Conservation (phyloP, 2,329 filamentous ascomycete genomes). For the Stachybotrys chartarum region DNA sequence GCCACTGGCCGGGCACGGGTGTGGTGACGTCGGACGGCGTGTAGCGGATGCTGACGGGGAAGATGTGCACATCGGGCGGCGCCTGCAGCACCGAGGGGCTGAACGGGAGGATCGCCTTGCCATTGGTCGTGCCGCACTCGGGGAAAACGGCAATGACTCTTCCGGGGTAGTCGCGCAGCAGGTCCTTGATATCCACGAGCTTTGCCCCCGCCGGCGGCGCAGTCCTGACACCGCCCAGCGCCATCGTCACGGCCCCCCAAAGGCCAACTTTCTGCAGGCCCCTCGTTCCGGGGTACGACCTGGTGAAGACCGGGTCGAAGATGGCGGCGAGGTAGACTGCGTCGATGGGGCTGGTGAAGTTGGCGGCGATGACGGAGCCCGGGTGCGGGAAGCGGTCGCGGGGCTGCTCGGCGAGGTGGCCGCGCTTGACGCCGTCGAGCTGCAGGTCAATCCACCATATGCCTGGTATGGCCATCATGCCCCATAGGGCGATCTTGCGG, state of each 20-base stretch:
- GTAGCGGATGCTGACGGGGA: conserved; percentile 86
- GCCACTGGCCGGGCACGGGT: conserved; percentile 68
- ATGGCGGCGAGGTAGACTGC: conserved; percentile 90
- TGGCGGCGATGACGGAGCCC: conserved; percentile 78
- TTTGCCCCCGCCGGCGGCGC: conserved; percentile 35
- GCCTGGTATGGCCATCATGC: conserved; percentile 77
- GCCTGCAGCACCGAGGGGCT: conserved; percentile 68
- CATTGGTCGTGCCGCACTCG: conserved; percentile 91
- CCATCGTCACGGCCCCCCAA: conserved; percentile 64
- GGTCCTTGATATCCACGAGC: conserved; percentile 53
- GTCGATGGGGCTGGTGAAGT: conserved; percentile 89
- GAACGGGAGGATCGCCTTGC: conserved; percentile 78
- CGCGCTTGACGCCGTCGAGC: conserved; percentile 91
- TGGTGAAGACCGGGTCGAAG: conserved; percentile 91
- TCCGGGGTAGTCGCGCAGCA: conserved; percentile 62
- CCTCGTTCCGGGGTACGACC: conserved; percentile 68
- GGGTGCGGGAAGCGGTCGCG: conserved; percentile 68
- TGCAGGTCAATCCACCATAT: conserved; percentile 99
- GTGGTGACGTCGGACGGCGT: conserved; percentile 86
- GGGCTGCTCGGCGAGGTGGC: conserved; percentile 71
- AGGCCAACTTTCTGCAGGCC: conserved; percentile 73
- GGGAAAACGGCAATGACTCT: conserved; percentile 83
- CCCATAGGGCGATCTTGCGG: conserved; percentile 84
- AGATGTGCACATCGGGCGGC: conserved; percentile 65
- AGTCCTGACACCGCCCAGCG: conserved; percentile 54